Percentiles rank a stretch among this genome's conserved stretches.
phyloP scores from a whole-genome alignment of 2,329 filamentous ascomycete genomes.

The Thielaviopsis populi region DNA sequence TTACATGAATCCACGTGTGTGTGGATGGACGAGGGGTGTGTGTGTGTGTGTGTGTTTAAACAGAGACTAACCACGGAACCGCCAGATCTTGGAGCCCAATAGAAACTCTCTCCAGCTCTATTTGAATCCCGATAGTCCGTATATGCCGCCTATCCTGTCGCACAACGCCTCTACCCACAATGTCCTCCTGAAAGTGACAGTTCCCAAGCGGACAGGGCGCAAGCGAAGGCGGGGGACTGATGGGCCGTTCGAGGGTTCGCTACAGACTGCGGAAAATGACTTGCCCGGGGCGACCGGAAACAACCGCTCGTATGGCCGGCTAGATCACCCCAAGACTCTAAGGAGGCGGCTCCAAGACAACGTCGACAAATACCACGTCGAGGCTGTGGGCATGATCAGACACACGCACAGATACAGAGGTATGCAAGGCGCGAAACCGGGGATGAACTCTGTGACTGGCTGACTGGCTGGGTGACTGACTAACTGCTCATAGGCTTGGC shows the following conservation, averaged over 20 bases:
- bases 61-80: not conserved
- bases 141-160: slow-evolving; percentile 64
- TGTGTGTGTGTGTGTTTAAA: slow-evolving; percentile 4
- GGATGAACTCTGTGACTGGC: not conserved
- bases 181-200: slow-evolving; percentile 68
- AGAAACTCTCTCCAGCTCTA: slow-evolving; percentile 50
- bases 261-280: slow-evolving; percentile 23
- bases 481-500: slow-evolving; percentile 40
- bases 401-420: slow-evolving; percentile 78
- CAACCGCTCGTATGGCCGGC: slow-evolving; percentile 31
- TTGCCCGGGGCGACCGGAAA: slow-evolving; percentile 19
- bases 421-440: slow-evolving; percentile 20
- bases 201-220: slow-evolving; percentile 74
- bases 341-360: slow-evolving; percentile 58
- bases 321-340: slow-evolving; percentile 40
- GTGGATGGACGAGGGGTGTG: no score
- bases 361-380: slow-evolving; percentile 46
- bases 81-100: slow-evolving; percentile 33
- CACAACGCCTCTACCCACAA: slow-evolving; percentile 65
- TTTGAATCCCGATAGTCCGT: slow-evolving; percentile 63
- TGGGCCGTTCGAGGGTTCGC: slow-evolving; percentile 43
- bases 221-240: slow-evolving; percentile 69
- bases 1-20: not conserved
- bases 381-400: slow-evolving; percentile 56
- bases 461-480: not conserved